These are phyloP conservation scores for Pyrenula aspistea DNA, from an alignment of 495 filamentous ascomycete genomes.

Conservation along the genomic window DNA sequence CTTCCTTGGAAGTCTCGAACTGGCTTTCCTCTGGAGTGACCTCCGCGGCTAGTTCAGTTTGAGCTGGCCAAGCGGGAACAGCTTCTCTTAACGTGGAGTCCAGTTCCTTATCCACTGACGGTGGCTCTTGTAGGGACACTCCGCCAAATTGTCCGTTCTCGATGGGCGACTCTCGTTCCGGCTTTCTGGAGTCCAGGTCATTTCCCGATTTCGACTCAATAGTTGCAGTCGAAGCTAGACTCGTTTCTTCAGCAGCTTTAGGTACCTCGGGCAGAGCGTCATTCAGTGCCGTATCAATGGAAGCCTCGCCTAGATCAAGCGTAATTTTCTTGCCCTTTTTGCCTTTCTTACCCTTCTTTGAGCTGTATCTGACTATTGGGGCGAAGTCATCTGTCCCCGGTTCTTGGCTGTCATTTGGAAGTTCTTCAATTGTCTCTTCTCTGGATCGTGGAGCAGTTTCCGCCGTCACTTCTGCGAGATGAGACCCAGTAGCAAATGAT, in stretches of 20 bases:
- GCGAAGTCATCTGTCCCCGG: not conserved
- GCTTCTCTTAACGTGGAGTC: no score
- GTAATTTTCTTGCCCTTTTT: not conserved
- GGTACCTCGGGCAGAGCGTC: not conserved
- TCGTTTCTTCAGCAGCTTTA: not conserved
- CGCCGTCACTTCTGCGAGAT: not conserved
- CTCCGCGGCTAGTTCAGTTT: no score
- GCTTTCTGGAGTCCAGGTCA: not conserved
- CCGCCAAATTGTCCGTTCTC: not conserved
- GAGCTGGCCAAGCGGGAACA: no score
- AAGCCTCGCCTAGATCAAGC: not conserved
- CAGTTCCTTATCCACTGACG: no score
- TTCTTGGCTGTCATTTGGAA: not conserved
- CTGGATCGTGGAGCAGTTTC: not conserved
- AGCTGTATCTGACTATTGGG: not conserved
- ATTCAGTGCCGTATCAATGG: not conserved
- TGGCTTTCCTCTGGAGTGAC: no score
- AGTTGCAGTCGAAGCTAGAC: not conserved
- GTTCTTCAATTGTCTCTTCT: not conserved
- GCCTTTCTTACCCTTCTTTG: not conserved
- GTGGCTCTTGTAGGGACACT: not conserved
- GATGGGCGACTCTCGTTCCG: not conserved
- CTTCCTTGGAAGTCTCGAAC: no score
- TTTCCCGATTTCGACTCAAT: not conserved
- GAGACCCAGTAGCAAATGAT: not conserved